A percentile compares a stretch with the other conserved stretches of the same genome.
These are phyloP conservation scores for Pseudozyma tsukubaensis DNA, from an alignment of 1,284 basidiomycete species.

Conservation along the genomic window DNA sequence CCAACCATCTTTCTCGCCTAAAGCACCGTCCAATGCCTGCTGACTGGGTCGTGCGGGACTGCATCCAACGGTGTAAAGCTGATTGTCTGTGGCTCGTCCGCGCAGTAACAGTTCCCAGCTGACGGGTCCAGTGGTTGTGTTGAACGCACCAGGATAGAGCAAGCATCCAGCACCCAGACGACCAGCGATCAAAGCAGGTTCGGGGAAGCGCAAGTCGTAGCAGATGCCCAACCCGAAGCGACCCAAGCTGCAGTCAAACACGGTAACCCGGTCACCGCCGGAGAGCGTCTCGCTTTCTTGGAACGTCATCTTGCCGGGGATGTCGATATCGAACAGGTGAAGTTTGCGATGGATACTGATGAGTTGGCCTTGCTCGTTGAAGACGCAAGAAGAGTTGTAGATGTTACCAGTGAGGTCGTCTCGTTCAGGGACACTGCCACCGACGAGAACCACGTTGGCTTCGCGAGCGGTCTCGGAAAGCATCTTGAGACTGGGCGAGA, in stretches of 20 bases:
- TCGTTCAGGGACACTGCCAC: slow-evolving; percentile 74
- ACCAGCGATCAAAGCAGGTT: slow-evolving; percentile 90
- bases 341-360: slow-evolving; percentile 92
- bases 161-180: slow-evolving; percentile 87
- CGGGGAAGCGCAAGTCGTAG: slow-evolving; percentile 84
- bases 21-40: slow-evolving; percentile 63
- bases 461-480: slow-evolving; percentile 85
- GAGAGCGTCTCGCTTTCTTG: slow-evolving; percentile 96
- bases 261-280: slow-evolving; percentile 80
- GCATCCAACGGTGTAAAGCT: slow-evolving; percentile 93
- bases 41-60: slow-evolving; percentile 88
- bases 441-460: slow-evolving; percentile 86
- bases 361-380: slow-evolving; percentile 85
- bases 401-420: slow-evolving; percentile 59
- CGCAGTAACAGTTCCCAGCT: slow-evolving; percentile 95
- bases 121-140: slow-evolving; percentile 87
- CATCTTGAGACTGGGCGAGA: slow-evolving; percentile 78
- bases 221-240: slow-evolving; percentile 91
- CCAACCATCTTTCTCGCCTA: slow-evolving; percentile 34
- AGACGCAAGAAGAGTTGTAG: slow-evolving; percentile 73
- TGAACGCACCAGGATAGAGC: slow-evolving; percentile 75
- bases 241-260: slow-evolving; percentile 93
- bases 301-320: slow-evolving; percentile 95
- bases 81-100: slow-evolving; percentile 91
- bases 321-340: slow-evolving; percentile 98